Evolutionary conservation across 2,329 filamentous ascomycete genomes (phyloP), one percentile per base, ranked within the genome.

Genomic region (Sclerotinia subarctica): DNA sequence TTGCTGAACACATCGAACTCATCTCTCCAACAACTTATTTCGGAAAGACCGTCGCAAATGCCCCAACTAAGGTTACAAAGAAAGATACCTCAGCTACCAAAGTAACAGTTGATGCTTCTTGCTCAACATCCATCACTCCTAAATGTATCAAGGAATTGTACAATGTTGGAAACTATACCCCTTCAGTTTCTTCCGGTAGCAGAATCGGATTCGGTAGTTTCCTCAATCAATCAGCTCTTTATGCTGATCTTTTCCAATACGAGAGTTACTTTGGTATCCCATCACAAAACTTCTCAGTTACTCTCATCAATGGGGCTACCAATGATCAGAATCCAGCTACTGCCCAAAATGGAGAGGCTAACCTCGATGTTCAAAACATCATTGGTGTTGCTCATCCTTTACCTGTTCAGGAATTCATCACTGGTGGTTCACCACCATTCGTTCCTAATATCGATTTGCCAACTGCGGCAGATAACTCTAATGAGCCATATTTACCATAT

Each of bases 401-500:
- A 2, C 82, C 82, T 11, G 80, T 88, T 52, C 81, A 78, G 5
- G 82, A 83, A 51, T 89, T 82, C 74, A 84, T 83, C 3, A 88
- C 85, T 13, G 85, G 83, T 51, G 86, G 85, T 24, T 76, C 74
- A 24, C 84, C 85, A 47, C 85, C 84, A 1, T 86, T 84, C 74
- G 76, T 80, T 35, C 81, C 85, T 0, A 82, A 86, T 63, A 65
- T 79, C 6, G 69, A 72, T 60, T 56, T 68, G 13, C 71, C 72
- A n/a, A 68, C 66, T 3, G 62, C 59, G 5, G 67, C 70, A 0
- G 59, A 70, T 21, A 75, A 78, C 62, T 75, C 80, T 69, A 88
- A 88, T 74, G 86, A 88, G 75, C 86, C 86, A 0, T 88, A 85
- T 70, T 76, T 88, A 2, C 82, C 84, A 52, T 83, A 86, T 69